A percentile compares a stretch with the other conserved stretches of the same genome.
phyloP scores from a whole-genome alignment of 768 basidiomycete species.

The Gymnopilus dilepis region DNA sequence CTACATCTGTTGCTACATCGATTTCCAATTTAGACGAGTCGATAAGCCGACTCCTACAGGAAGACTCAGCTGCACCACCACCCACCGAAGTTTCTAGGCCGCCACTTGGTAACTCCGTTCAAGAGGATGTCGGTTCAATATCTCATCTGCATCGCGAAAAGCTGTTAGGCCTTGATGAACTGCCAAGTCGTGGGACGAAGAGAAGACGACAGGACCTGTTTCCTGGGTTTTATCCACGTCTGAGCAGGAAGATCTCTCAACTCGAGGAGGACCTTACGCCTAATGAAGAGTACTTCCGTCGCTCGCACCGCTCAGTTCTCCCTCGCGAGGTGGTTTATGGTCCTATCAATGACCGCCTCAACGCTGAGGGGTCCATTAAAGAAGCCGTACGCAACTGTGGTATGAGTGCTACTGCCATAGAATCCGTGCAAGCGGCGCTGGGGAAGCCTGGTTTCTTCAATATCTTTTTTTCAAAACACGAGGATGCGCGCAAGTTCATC shows the following conservation, averaged over 20 bases:
- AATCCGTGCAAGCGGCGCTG: background rate
- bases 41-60: background rate
- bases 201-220: background rate
- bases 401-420: slow-evolving; percentile 5
- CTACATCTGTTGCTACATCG: background rate
- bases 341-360: background rate
- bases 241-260: background rate
- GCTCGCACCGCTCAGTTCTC: background rate
- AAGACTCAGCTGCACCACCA: background rate
- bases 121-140: background rate
- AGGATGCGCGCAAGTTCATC: slow-evolving; percentile 15
- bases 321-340: background rate
- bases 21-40: background rate
- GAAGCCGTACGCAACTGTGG: slow-evolving; percentile 14
- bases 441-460: background rate
- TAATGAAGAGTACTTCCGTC: too few species aligned
- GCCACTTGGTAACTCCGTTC: too few species aligned
- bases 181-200: background rate
- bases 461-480: slow-evolving; percentile 12
- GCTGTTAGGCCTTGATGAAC: background rate
- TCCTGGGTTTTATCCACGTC: background rate
- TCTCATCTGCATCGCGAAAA: background rate
- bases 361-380: background rate
- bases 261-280: too few species aligned
- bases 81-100: too few species aligned